Evolutionary conservation across 139 green algal species (phyloP), one percentile per base, ranked within the genome.

Genomic region (Chlorella sp.): DNA sequence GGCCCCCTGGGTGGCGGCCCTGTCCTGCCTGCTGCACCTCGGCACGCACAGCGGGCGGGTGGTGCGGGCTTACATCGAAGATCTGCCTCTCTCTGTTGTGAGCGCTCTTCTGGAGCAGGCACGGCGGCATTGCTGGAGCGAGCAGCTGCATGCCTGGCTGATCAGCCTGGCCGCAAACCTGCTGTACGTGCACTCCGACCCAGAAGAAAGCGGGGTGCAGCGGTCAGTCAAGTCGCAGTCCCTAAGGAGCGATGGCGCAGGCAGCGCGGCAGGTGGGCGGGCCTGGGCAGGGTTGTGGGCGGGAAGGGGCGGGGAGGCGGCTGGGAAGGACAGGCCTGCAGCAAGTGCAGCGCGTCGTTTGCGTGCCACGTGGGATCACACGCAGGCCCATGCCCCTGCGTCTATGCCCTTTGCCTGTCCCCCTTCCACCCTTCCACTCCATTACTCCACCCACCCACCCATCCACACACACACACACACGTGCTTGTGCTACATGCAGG

Each of bases 1-100:
- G 78, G 83, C 80, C 9, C 94, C 96, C 57, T 97, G 96, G 96
- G 90, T 88, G 3, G 89, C 94, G 1, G 96, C 94, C 34, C 75
- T 97, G 34, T 95, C 92, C 90, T 94, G 89, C 87, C 89, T 96
- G n/a, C 82, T 95, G 66, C 92, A 95, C 39, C 88, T 98, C 39
- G 92, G 83, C 73, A 92, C 85, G 4, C 81, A 95, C 68, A 84
- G 87, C 24, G 95, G 96, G 18, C 39, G 89, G 39, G 91, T 94
- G 77, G 95, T 96, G 48, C 83, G 88, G 28, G 64, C 76, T 0
- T 92, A 89, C 68, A 83, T 96, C 22, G 48, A 89, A n/a, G 81
- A 88, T 1, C 69, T 96, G 77, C 93, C 95, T 3, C 87, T 93
- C 15, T 75, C n/a, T 0, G 94, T 91, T 32, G 66, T 94, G 85